Conservation (phyloP, 163 green algal species). For the Prototheca cutis region DNA sequence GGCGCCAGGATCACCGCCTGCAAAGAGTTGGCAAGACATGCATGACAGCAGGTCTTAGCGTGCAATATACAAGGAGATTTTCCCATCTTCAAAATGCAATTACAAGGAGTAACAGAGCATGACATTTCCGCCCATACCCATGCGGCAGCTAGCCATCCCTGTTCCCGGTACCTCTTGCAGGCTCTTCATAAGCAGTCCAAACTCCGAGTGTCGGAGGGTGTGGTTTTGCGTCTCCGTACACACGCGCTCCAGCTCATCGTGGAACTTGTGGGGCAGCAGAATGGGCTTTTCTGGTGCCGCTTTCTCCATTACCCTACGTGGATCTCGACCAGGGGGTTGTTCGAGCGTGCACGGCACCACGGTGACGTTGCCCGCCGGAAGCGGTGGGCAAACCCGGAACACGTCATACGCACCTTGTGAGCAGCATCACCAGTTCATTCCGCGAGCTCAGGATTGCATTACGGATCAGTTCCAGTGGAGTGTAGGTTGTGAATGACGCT, state of each 20-base stretch:
- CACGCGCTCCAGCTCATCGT: conserved; percentile 34
- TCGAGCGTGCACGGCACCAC: too few relatives aligned
- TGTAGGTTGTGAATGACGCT: conserved; percentile 4
- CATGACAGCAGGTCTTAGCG: too few relatives aligned
- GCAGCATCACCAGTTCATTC: conserved; percentile 39
- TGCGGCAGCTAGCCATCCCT: too few relatives aligned
- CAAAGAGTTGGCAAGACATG: too few relatives aligned
- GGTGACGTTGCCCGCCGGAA: too few relatives aligned
- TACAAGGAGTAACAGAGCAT: too few relatives aligned
- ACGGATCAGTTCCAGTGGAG: conserved; percentile 24
- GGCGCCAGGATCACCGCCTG: conserved; percentile 39
- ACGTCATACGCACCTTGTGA: conserved; percentile 29
- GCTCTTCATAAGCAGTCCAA: conserved; percentile 22
- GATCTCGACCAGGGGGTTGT: too few relatives aligned
- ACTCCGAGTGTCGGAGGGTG: conserved; percentile 10
- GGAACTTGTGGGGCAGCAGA: conserved; percentile 48
- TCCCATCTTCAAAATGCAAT: too few relatives aligned
- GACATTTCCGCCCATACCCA: too few relatives aligned
- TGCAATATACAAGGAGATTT: too few relatives aligned
- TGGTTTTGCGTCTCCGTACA: conserved; percentile 17
- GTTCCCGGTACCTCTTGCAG: conserved; percentile 29
- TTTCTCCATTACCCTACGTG: conserved; percentile 23
- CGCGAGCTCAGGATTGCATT: conserved; percentile 17
- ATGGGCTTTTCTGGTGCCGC: conserved; percentile 21
- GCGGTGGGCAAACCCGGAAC: too few relatives aligned